These are phyloP conservation scores for Penicillium sp. DNA, from an alignment of 2,329 filamentous ascomycete species.

Conservation along the genomic window DNA sequence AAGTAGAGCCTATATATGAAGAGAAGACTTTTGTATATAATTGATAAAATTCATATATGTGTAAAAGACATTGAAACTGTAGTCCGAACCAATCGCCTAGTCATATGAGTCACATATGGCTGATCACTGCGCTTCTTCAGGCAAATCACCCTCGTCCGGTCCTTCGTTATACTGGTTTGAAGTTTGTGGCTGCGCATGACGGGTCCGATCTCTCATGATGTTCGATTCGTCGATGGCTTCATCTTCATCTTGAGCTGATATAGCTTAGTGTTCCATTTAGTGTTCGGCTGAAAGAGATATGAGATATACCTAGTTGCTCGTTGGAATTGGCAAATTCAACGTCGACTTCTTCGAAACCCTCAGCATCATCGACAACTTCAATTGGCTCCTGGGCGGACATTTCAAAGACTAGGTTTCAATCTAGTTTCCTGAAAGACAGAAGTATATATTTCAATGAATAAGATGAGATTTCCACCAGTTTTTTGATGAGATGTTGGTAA, in stretches of 20 bases:
- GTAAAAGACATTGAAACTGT: not conserved
- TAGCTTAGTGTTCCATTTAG: not conserved
- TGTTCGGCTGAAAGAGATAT: not conserved
- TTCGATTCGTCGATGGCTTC: conserved; percentile 21
- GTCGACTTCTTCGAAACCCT: not conserved
- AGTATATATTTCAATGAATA: too few species aligned
- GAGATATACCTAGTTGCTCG: not conserved
- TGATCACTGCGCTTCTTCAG: not conserved
- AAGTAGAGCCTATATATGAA: not conserved
- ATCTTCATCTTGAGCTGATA: conserved; percentile 20
- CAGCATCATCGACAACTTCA: conserved; percentile 1
- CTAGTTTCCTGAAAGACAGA: too few species aligned
- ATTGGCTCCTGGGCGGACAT: conserved; percentile 1
- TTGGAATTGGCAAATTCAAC: conserved; percentile 3
- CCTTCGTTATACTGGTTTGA: conserved; percentile 21
- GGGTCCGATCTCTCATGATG: conserved; percentile 20
- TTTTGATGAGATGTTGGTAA: not conserved
- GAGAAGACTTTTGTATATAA: not conserved
- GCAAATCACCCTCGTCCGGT: conserved; percentile 18
- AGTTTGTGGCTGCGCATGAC: conserved; percentile 17
- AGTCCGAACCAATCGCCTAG: not conserved
- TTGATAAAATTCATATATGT: not conserved
- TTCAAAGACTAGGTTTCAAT: not conserved
- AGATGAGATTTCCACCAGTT: too few species aligned
- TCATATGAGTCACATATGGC: not conserved